Evolutionary conservation across 345 rosid genomes (phyloP).

Genomic region (Eucalyptus brandiana): DNA sequence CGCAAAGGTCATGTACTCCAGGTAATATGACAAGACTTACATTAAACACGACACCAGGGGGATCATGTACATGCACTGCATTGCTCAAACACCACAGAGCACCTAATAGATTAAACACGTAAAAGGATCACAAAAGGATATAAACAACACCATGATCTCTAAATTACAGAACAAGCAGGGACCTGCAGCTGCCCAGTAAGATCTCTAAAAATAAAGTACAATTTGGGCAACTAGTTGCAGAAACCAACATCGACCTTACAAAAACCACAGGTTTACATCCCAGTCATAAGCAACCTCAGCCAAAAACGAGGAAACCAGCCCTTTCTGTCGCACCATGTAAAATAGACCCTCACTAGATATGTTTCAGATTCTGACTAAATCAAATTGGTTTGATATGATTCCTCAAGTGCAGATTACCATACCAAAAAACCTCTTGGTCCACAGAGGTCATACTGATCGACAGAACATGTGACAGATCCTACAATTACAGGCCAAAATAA

Average conservation of each 20-base stretch:
- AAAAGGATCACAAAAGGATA: neutral
- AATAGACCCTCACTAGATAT: neutral
- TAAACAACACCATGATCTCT: neutral
- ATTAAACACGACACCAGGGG: neutral
- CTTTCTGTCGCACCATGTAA: neutral
- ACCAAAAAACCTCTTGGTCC: neutral
- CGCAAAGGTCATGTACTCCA: neutral
- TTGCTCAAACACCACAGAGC: neutral
- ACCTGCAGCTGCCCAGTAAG: neutral
- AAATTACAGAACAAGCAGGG: neutral
- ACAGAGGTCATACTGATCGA: neutral
- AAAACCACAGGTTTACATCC: neutral
- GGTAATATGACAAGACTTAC: neutral
- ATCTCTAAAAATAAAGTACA: neutral
- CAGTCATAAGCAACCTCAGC: neutral
- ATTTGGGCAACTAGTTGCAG: neutral
- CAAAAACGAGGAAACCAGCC: neutral
- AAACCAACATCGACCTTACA: neutral
- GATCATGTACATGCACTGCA: neutral
- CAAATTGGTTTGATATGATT: neutral
- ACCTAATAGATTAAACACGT: neutral
- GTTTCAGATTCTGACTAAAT: neutral
- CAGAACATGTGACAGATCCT: neutral
- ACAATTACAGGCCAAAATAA: neutral
- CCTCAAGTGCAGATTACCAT: neutral